Evolutionary conservation across 1,139 yeast genomes (phyloP), one percentile per base, ranked within the genome.

Genomic region (Hansenula sp.): DNA sequence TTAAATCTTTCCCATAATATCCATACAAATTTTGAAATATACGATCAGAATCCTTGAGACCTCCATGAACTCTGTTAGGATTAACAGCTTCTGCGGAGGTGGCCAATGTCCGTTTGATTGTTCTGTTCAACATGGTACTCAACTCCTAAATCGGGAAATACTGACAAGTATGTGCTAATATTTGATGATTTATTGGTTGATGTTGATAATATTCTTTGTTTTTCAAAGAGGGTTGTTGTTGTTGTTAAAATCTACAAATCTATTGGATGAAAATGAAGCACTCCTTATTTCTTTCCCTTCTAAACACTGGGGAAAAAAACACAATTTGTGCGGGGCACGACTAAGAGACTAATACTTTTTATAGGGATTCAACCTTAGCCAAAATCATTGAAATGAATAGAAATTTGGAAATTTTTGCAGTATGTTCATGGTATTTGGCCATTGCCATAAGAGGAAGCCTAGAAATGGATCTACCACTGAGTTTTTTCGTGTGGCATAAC

Each of bases 11-110:
- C 40, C 95, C 91, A 63, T 82, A 84, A 48, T 74, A 79, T 40
- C 81, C 82, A 65, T 87, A 85, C 38, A 87, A 72, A 65, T 87
- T 87, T 68, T 87, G 95, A 66, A 87, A 87, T 54, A 87, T 86
- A 58, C 96, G 81, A 67, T 87, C 96, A 62, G 79, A 82, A 68
- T 87, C 96, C 57, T 76, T 75, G 52, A 87, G 75, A 12, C 90
- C 91, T 29, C 95, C 95, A 58, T 84, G 81, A 24, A 72, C 68
- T 57, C 84, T 70, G 58, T 81, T 76, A 29, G 84, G 82, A 50
- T 65, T 71, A 46, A 76, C 68, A 17, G 60, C 54, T 38, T 61
- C 65, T 3, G 62, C 53, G 18, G 55, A 63, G 3, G 69, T 61
- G 21, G 69, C 68, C n/a, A 54, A 36, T 1, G 50, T 38, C 33